Conservation (phyloP, 306 rosid genomes). For the Sicyos baderoa region DNA sequence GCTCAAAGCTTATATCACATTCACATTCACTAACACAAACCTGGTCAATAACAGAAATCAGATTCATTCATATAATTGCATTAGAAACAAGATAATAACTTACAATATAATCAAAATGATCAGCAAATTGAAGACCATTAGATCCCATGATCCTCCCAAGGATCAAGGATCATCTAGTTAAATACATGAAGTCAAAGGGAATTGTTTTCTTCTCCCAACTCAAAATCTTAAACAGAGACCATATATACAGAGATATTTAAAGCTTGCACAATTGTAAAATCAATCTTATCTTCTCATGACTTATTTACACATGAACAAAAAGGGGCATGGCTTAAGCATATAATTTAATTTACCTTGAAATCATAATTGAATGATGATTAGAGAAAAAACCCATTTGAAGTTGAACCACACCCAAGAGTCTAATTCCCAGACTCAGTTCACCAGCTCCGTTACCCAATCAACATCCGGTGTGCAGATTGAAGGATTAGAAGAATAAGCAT, state of each 20-base stretch:
- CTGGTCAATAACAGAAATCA: background rate
- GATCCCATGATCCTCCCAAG: background rate
- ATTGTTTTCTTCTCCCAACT: background rate
- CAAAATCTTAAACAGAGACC: slow-evolving; percentile 5
- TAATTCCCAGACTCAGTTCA: slow-evolving; percentile 28
- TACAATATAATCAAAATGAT: slow-evolving; percentile 16
- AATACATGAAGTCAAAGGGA: slow-evolving; percentile 2
- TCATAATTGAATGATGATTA: slow-evolving; percentile 7
- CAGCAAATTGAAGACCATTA: background rate
- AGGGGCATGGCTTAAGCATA: background rate
- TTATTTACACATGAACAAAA: slow-evolving; percentile 10
- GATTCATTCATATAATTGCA: slow-evolving; percentile 1
- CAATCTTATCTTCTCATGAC: background rate
- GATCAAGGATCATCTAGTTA: background rate
- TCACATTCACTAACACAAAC: no score
- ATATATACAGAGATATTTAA: slow-evolving; percentile 7
- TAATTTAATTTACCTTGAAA: background rate
- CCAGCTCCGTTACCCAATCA: slow-evolving; percentile 75
- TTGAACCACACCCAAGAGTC: background rate
- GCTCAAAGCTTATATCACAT: background rate
- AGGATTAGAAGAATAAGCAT: slow-evolving; percentile 16
- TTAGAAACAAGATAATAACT: background rate
- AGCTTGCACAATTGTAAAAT: background rate
- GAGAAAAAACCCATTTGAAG: background rate
- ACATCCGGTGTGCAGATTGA: slow-evolving; percentile 48